Conservation (phyloP, 148 eudicot species). For the Suaeda aralocaspica region DNA sequence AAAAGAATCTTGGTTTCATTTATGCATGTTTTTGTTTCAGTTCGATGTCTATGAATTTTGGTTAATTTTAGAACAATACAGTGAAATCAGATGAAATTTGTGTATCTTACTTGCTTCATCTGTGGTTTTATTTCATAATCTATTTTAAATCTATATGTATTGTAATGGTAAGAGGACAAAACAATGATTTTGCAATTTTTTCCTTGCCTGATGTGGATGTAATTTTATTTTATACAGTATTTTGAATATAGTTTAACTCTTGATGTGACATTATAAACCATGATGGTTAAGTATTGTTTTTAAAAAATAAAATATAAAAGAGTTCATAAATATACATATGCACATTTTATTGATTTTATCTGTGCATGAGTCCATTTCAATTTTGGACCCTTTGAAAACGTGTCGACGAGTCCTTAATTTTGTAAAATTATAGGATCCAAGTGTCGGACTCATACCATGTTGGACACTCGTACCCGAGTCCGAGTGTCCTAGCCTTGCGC, state of each 20-base stretch:
- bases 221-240: neutral
- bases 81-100: neutral
- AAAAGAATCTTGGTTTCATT: neutral
- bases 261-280: too few species aligned
- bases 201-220: conserved; percentile 28
- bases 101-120: neutral
- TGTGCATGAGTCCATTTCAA: too few species aligned
- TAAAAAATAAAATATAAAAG: too few species aligned
- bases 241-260: neutral
- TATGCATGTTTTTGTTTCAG: neutral
- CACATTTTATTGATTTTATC: too few species aligned
- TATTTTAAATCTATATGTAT: neutral
- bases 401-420: too few species aligned
- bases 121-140: neutral
- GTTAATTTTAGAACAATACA: neutral
- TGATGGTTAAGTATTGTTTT: too few species aligned
- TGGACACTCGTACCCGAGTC: too few species aligned
- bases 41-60: neutral
- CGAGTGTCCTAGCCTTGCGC: too few species aligned
- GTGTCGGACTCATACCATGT: too few species aligned
- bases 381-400: too few species aligned
- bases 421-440: too few species aligned
- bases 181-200: conserved; percentile 24
- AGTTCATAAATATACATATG: too few species aligned
- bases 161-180: neutral